Conservation (phyloP, 2,329 filamentous ascomycete species). For the Plenodomus lindquistii region DNA sequence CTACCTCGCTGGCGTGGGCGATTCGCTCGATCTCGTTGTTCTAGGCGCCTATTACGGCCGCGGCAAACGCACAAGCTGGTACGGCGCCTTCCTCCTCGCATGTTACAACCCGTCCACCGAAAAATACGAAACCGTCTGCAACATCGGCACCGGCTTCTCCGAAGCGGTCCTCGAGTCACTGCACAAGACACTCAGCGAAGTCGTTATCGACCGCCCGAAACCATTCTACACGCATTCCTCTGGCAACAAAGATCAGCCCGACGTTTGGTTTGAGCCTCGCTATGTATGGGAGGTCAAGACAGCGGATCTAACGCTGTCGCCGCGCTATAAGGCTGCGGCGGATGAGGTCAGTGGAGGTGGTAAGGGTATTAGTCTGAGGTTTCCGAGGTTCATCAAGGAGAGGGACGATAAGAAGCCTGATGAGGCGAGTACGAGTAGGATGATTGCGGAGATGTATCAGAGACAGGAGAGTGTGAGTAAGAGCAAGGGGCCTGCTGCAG, state of each 20-base stretch:
- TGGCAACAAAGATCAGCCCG: slow-evolving; percentile 88
- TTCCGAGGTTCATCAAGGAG: slow-evolving; percentile 88
- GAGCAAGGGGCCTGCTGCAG: slow-evolving; percentile 81
- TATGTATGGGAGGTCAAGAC: slow-evolving; percentile 98
- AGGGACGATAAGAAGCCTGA: slow-evolving; percentile 96
- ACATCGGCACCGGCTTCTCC: slow-evolving; percentile 96
- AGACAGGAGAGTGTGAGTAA: slow-evolving; percentile 90
- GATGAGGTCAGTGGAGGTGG: slow-evolving; percentile 73
- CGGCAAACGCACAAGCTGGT: slow-evolving; percentile 93
- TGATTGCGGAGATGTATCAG: slow-evolving; percentile 95
- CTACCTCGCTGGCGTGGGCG: slow-evolving; percentile 89
- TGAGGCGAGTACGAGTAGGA: slow-evolving; percentile 78
- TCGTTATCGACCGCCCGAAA: slow-evolving; percentile 86
- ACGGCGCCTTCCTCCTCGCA: slow-evolving; percentile 92
- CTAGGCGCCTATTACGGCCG: slow-evolving; percentile 92
- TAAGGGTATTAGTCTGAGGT: slow-evolving; percentile 83
- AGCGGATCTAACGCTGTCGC: slow-evolving; percentile 89
- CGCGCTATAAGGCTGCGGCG: slow-evolving; percentile 88
- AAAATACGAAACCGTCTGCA: slow-evolving; percentile 93
- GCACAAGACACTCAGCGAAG: slow-evolving; percentile 72
- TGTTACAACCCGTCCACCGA: slow-evolving; percentile 85
- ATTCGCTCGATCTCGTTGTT: slow-evolving; percentile 95
- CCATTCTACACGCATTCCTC: slow-evolving; percentile 89
- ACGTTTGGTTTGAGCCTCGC: slow-evolving; percentile 96
- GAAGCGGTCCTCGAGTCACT: slow-evolving; percentile 92